Evolutionary conservation across 2,329 filamentous ascomycete species (phyloP).

Genomic region (Penicillium psychrosexuale): DNA sequence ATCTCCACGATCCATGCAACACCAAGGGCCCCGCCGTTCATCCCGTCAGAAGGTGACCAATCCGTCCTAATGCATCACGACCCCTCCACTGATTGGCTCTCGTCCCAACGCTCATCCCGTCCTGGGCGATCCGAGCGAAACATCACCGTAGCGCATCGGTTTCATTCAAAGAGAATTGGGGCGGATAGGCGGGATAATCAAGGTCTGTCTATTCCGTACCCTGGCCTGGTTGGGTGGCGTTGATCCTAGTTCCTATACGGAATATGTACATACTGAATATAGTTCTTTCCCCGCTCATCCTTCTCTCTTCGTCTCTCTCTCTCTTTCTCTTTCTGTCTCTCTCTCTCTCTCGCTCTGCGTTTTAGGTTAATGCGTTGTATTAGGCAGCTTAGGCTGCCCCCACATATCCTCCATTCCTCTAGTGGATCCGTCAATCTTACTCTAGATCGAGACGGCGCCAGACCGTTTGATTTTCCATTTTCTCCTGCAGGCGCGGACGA

Average conservation of each 20-base stretch:
- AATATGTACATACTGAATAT: neutral
- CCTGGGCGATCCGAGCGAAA: neutral
- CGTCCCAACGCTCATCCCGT: conserved; percentile 7
- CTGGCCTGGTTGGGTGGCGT: neutral
- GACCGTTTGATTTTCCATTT: conserved; percentile 10
- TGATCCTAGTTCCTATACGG: neutral
- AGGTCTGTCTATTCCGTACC: neutral
- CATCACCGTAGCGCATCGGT: neutral
- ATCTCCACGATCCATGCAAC: conserved; percentile 6
- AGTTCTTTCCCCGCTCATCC: neutral
- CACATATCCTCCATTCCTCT: neutral
- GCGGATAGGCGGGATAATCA: conserved; percentile 1
- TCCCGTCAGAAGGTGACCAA: conserved; percentile 19
- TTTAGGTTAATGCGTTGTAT: neutral
- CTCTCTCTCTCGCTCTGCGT: too few species aligned
- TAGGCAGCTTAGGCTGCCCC: neutral
- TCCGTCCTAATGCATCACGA: conserved; percentile 8
- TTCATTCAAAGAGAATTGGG: neutral
- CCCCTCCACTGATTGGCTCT: conserved; percentile 10
- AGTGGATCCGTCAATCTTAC: neutral
- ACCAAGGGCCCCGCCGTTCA: conserved; percentile 23
- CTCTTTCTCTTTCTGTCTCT: neutral
- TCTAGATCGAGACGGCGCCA: neutral
- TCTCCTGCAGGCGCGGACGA: conserved; percentile 13
- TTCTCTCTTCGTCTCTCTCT: neutral